Evolutionary conservation across 163 green algal species (phyloP).

Genomic region (Scenedesmus sp.): DNA sequence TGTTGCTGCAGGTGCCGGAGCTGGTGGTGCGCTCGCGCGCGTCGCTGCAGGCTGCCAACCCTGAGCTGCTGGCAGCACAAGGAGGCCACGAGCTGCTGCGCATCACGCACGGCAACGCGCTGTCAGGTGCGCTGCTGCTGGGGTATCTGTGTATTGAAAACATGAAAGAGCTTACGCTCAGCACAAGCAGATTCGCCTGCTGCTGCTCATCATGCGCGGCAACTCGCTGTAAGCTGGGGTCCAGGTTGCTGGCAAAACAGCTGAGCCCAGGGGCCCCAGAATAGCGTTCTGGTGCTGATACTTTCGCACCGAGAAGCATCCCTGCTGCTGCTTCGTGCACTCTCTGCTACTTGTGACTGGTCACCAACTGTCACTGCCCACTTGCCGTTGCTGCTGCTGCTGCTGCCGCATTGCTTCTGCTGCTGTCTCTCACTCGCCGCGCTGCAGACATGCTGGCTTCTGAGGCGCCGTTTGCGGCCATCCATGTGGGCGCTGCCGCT

Average conservation of each 20-base stretch:
- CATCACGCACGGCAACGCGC: slow-evolving; percentile 58
- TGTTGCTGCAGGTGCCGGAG: slow-evolving; percentile 54
- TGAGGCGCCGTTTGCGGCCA: slow-evolving; percentile 79
- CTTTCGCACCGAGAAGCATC: too few relatives aligned
- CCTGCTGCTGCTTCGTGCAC: not conserved
- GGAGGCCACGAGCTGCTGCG: not conserved
- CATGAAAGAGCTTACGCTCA: too few relatives aligned
- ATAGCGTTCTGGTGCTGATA: too few relatives aligned
- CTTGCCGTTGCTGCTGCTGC: slow-evolving; percentile 14
- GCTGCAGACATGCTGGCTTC: slow-evolving; percentile 37
- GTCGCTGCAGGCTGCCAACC: not conserved
- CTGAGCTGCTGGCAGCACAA: slow-evolving; percentile 10
- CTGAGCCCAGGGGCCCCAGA: too few relatives aligned
- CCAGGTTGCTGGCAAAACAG: too few relatives aligned
- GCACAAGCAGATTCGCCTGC: not conserved
- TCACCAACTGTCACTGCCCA: not conserved
- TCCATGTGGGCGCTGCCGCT: slow-evolving; percentile 91
- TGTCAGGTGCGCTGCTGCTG: slow-evolving; percentile 42
- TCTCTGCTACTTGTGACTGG: too few relatives aligned
- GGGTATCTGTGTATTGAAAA: too few relatives aligned
- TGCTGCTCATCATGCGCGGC: not conserved
- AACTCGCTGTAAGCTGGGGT: too few relatives aligned
- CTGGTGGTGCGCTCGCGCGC: slow-evolving; percentile 51
- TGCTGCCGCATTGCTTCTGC: not conserved
- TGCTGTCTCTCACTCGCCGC: not conserved